Conservation (phyloP, 2,329 filamentous ascomycete genomes). For the Aspergillus awamori region DNA sequence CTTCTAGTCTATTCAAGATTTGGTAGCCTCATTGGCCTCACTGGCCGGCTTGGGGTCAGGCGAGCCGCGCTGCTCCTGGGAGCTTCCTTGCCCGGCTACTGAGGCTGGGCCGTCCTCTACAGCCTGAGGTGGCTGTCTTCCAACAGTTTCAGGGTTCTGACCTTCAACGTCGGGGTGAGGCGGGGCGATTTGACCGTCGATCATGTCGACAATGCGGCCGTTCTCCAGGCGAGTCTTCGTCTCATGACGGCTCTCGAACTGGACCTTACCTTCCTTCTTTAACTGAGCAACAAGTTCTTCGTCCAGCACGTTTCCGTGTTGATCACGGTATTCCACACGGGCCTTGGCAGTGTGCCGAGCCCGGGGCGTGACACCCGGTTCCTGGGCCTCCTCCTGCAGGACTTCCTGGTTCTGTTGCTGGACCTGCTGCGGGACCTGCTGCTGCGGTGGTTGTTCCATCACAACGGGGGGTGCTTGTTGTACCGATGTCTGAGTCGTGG, state of each 20-base stretch:
- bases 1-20: conserved; percentile 23
- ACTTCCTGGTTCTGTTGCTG: conserved; percentile 28
- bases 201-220: conserved; percentile 71
- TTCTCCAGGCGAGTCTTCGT: conserved; percentile 80
- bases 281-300: conserved; percentile 81
- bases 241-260: conserved; percentile 94
- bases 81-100: conserved; percentile 42
- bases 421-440: conserved; percentile 19
- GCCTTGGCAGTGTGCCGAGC: conserved; percentile 64
- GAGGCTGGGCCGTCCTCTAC: conserved; percentile 45
- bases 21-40: conserved; percentile 51
- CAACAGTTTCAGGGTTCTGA: conserved; percentile 59
- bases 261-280: conserved; percentile 76
- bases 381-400: conserved; percentile 24
- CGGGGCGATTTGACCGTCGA: conserved; percentile 49
- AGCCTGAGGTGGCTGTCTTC: conserved; percentile 40
- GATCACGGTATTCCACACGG: conserved; percentile 90
- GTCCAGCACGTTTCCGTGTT: conserved; percentile 85
- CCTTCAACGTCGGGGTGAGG: conserved; percentile 62
- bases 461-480: conserved; percentile 16
- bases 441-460: conserved; percentile 16
- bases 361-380: conserved; percentile 39
- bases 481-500: conserved; percentile 25
- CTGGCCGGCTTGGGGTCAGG: conserved; percentile 51
- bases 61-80: conserved; percentile 38